Base-by-base conservation (phyloP, 768 basidiomycete genomes). In the Sarcodon sp. region DNA sequence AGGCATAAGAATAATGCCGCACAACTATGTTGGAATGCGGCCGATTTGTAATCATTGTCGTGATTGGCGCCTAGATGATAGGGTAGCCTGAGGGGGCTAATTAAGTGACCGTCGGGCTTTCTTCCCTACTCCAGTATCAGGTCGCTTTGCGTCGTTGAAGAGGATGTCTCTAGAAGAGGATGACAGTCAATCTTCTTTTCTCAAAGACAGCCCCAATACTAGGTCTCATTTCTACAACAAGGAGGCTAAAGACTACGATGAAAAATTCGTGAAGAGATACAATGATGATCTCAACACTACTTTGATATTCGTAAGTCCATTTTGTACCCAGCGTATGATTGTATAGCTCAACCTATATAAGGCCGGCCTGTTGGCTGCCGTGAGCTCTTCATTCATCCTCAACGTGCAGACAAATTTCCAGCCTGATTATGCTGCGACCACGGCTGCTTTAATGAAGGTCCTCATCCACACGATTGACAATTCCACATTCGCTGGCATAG, bases 241-340 rank as follows among this genome's bases (percentile, higher is more conserved):
- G 12, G 53, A 56, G 39, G 55, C 55, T 15, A 47, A 45, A 8
- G 45, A 51, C 35, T 52, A 54, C 32, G 53, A 59, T 39, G 44
- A 36, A 9, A 51, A 57, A 16, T 50, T 56, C 3, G 33, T 55
- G 1, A 53, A 59, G 0, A 51, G 51, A n/a, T 56, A 51, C 43
- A 53, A 49, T 27, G 50, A 51, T 15, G 50, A 53, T 33, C 51
- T 59, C 41, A 54, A 59, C 43, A 53, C 55, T 18, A 46, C 57
- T 35, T 44, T 59, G 1, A 50, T 59, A 45, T 59, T 59, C 47
- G 58, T 59, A 36, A 37, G 58, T 48, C 5, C 27, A 2, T 27
- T 27, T 27, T 27, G 21, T 27, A 27, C 21, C 4, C 21, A 27
- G 21, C 21, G 4, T 27, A 27, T 27, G 21, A 27, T 27, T 27